A percentile compares a stretch with the other conserved stretches of the same genome.
These are phyloP conservation scores for Aspergillus wentii DNA, from an alignment of 495 filamentous ascomycete genomes.

Conservation along the genomic window DNA sequence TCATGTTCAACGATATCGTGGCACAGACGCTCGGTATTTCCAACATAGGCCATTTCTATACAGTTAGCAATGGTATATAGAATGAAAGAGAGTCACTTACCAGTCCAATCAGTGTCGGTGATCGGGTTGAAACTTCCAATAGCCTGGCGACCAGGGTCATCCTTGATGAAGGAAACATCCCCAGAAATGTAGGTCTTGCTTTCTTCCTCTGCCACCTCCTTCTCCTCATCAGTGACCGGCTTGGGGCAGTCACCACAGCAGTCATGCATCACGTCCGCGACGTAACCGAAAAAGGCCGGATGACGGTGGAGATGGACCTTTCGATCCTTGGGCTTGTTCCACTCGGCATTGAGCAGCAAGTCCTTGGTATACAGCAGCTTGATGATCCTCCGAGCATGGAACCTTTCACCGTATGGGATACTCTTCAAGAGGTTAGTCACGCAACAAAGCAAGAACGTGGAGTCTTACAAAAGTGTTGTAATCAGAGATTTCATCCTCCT, in stretches of 20 bases:
- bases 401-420: slow-evolving; percentile 69
- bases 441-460: not conserved
- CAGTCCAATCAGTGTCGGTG: slow-evolving; percentile 77
- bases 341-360: slow-evolving; percentile 78
- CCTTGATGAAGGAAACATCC: slow-evolving; percentile 63
- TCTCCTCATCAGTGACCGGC: slow-evolving; percentile 63
- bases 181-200: slow-evolving; percentile 68
- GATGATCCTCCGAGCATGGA: slow-evolving; percentile 68
- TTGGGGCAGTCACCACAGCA: slow-evolving; percentile 75
- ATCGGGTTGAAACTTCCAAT: slow-evolving; percentile 72
- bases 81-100: slow-evolving; percentile 36
- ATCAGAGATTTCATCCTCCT: slow-evolving; percentile 64
- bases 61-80: not conserved
- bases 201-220: slow-evolving; percentile 63
- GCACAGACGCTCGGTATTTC: slow-evolving; percentile 64
- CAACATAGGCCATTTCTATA: slow-evolving; percentile 63
- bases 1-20: slow-evolving; percentile 72
- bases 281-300: slow-evolving; percentile 66
- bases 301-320: slow-evolving; percentile 73
- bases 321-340: slow-evolving; percentile 69
- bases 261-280: slow-evolving; percentile 64
- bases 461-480: slow-evolving; percentile 63
- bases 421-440: slow-evolving; percentile 27
- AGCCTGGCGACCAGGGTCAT: slow-evolving; percentile 74
- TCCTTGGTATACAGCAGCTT: slow-evolving; percentile 75